Conservation (phyloP, 306 rosid genomes). For the Canavalia gladiata region DNA sequence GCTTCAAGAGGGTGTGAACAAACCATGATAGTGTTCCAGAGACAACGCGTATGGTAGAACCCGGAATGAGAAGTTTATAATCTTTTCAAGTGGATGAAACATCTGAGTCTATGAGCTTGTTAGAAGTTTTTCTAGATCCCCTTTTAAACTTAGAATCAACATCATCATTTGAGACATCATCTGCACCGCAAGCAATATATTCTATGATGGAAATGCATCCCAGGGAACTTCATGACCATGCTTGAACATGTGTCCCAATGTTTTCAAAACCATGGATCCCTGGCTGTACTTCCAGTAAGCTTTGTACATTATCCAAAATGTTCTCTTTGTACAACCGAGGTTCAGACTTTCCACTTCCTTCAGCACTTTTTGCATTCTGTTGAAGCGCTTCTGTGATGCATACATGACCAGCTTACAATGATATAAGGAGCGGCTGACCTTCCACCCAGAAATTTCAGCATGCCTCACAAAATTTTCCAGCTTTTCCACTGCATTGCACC, state of each 20-base stretch:
- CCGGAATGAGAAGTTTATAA: slow-evolving; percentile 54
- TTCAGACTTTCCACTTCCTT: slow-evolving; percentile 66
- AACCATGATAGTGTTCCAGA: slow-evolving; percentile 78
- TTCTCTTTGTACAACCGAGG: slow-evolving; percentile 53
- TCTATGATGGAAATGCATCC: slow-evolving; percentile 55
- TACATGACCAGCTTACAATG: slow-evolving; percentile 87
- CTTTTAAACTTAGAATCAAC: slow-evolving; percentile 62
- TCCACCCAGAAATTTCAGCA: slow-evolving; percentile 78
- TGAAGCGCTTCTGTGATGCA: slow-evolving; percentile 62
- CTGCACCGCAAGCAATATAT: slow-evolving; percentile 39
- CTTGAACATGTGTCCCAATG: slow-evolving; percentile 77
- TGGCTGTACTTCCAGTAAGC: slow-evolving; percentile 62
- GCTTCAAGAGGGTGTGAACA: slow-evolving; percentile 72
- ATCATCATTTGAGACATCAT: slow-evolving; percentile 45
- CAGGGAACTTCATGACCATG: slow-evolving; percentile 71
- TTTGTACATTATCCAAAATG: slow-evolving; percentile 74
- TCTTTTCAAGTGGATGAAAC: slow-evolving; percentile 46
- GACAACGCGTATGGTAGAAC: slow-evolving; percentile 70
- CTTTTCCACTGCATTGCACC: slow-evolving; percentile 69
- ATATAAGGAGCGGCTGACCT: slow-evolving; percentile 68
- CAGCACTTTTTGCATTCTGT: slow-evolving; percentile 72
- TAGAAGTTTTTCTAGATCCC: slow-evolving; percentile 54
- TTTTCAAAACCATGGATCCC: slow-evolving; percentile 65
- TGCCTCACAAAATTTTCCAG: slow-evolving; percentile 66
- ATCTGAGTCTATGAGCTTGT: slow-evolving; percentile 36